A percentile compares a stretch with the other conserved stretches of the same genome.
Evolutionary conservation across 192 early-diverging fungal genomes (phyloP).

Genomic region (Umbelopsis sp.): DNA sequence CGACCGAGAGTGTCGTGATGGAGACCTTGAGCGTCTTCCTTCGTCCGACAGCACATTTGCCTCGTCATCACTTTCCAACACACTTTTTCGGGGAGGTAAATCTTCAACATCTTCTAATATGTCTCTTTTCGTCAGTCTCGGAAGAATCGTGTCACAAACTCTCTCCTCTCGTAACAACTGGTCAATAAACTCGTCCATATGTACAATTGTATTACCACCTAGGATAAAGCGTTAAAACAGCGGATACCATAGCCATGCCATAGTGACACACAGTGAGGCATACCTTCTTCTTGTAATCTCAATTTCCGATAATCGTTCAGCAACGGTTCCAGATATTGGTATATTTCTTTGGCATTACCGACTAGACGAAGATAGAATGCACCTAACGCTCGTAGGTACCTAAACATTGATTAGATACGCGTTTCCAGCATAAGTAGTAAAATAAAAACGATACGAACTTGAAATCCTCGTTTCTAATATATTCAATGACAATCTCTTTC

Average conservation of each 20-base stretch:
- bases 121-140: constrained; percentile 77
- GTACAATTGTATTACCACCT: constrained; percentile 49
- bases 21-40: constrained; percentile 22
- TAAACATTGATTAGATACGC: constrained; percentile 21
- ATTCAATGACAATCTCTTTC: constrained; percentile 81
- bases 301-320: constrained; percentile 89
- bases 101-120: constrained; percentile 85
- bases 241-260: background rate
- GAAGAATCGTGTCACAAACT: constrained; percentile 90
- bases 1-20: constrained; percentile 31
- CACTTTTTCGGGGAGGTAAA: constrained; percentile 77
- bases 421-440: background rate
- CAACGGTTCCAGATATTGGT: constrained; percentile 84
- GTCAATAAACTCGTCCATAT: constrained; percentile 94
- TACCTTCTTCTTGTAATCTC: constrained; percentile 56
- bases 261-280: background rate
- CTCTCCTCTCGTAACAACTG: constrained; percentile 75
- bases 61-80: constrained; percentile 67
- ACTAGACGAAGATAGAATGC: constrained; percentile 90
- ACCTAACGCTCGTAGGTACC: constrained; percentile 85
- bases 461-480: constrained; percentile 80
- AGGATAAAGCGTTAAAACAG: background rate
- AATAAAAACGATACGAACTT: constrained; percentile 52
- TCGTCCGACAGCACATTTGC: constrained; percentile 31
- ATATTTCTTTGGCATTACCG: constrained; percentile 75